Base-by-base conservation (phyloP, 2,329 filamentous ascomycete genomes). In the Raffaelea deltoideospora region DNA sequence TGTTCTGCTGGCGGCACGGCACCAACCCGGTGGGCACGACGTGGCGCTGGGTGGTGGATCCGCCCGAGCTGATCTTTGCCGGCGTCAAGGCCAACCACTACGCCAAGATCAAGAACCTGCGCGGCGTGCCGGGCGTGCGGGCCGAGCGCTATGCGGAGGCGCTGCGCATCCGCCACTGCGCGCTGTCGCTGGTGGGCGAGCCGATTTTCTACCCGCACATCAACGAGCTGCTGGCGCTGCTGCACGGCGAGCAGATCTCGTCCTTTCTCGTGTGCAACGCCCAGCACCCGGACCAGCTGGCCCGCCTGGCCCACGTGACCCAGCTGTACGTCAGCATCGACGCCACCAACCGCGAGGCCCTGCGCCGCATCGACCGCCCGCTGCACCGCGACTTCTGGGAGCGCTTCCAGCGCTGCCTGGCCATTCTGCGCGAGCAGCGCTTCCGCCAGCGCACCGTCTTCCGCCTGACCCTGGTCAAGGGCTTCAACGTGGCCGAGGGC, bases 161-260 rank as follows among this genome's bases (percentile, higher is more conserved):
- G 0, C 85, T 95, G 79, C 71, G 76, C 30, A 94, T 98, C 48
- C 72, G 85, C 1, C 88, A 98, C 58, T 98, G 88, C 55, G 90
- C 90, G 0, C 64, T 98, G 32, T 85, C 77, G 45, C 67, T 98
- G 10, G 90, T 98, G 18, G 88, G 90, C 47, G 88, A 98, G 57
- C 88, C 88, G n/a, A 95, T 95, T 48, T 96, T 96, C 62, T 96
- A 96, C 56, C 90, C 90, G 10, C 78, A 93, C 52, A 96, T 96
- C 65, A 95, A 98, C 57, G 80, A 87, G 52, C 87, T 96, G 50
- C 65, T 92, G 1, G 69, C 63, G 10, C 72, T 96, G 66, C 67
- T 98, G 45, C 88, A 96, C 60, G 63, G 57, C 11, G 82, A 93
- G 54, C 79, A 76, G 47, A 95, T 96, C 47, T 93, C 84, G 3